A percentile compares a stretch with the other conserved stretches of the same genome.
Evolutionary conservation across 164 flowering plant species (phyloP).

Genomic region (Stephania yunnanensis): DNA sequence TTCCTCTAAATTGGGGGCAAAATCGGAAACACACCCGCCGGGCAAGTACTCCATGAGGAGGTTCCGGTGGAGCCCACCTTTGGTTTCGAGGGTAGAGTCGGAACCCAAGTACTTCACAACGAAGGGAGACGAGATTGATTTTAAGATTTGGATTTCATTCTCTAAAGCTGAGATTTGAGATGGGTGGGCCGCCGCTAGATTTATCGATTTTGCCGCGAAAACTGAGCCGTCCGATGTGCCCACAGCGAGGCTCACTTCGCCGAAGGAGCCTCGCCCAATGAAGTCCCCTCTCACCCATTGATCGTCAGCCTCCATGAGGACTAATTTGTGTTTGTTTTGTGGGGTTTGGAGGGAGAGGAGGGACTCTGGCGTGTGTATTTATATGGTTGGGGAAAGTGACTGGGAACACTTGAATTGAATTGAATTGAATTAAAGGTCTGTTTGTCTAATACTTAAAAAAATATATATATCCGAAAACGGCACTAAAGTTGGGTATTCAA

Average conservation of each 20-base stretch:
- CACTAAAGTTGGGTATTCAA: neutral
- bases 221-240: slow-evolving; percentile 20
- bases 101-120: slow-evolving; percentile 50
- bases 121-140: slow-evolving; percentile 43
- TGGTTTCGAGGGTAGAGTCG: slow-evolving; percentile 32
- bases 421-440: no score
- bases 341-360: neutral
- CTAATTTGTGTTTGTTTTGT: neutral
- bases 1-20: slow-evolving; percentile 29
- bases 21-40: slow-evolving; percentile 53
- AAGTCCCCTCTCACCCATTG: slow-evolving; percentile 47
- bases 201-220: slow-evolving; percentile 74
- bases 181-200: slow-evolving; percentile 9
- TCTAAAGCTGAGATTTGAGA: slow-evolving; percentile 37
- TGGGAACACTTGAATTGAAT: no score
- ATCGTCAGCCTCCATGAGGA: neutral
- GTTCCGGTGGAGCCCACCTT: slow-evolving; percentile 30
- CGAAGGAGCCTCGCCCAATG: slow-evolving; percentile 64
- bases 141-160: slow-evolving; percentile 56
- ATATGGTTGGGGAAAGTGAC: neutral
- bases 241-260: slow-evolving; percentile 43
- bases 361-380: neutral
- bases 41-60: slow-evolving; percentile 62
- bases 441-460: no score
- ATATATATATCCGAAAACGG: slow-evolving; percentile 8